Conservation (phyloP, 1,139 yeast genomes). For the Ogataea hybrid region DNA sequence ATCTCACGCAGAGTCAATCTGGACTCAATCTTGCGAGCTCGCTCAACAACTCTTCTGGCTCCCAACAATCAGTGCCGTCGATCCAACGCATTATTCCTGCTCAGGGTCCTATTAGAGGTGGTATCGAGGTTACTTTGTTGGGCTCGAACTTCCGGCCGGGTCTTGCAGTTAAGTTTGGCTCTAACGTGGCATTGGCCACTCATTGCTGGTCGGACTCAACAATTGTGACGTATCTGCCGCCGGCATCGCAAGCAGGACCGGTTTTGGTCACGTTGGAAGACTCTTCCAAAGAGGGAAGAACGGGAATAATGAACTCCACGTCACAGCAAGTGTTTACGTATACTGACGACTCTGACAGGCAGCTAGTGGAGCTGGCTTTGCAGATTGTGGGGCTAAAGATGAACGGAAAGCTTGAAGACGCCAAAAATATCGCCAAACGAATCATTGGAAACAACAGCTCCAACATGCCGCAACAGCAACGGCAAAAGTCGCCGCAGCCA, state of each 20-base stretch:
- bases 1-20: conserved; percentile 4
- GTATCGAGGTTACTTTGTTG: conserved; percentile 85
- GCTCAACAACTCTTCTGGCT: conserved; percentile 11
- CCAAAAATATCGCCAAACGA: conserved; percentile 82
- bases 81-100: conserved; percentile 90
- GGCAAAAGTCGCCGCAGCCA: conserved; percentile 10
- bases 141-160: conserved; percentile 88
- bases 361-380: conserved; percentile 84
- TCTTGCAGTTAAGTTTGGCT: conserved; percentile 80
- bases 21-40: conserved; percentile 4
- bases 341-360: conserved; percentile 89
- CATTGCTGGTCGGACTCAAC: conserved; percentile 97
- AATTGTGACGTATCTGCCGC: conserved; percentile 89
- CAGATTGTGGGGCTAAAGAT: conserved; percentile 93
- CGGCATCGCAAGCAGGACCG: conserved; percentile 85
- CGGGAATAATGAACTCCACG: conserved; percentile 18
- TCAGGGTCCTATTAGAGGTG: conserved; percentile 94
- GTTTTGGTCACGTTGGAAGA: conserved; percentile 77
- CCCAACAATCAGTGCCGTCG: conserved; percentile 34
- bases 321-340: conserved; percentile 66
- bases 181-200: conserved; percentile 77
- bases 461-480: conserved; percentile 8
- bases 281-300: conserved; percentile 13
- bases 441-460: conserved; percentile 59
- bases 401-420: conserved; percentile 93